Evolutionary conservation across 495 filamentous ascomycete genomes (phyloP).

Genomic region (Massariosphaeria phaeospora): DNA sequence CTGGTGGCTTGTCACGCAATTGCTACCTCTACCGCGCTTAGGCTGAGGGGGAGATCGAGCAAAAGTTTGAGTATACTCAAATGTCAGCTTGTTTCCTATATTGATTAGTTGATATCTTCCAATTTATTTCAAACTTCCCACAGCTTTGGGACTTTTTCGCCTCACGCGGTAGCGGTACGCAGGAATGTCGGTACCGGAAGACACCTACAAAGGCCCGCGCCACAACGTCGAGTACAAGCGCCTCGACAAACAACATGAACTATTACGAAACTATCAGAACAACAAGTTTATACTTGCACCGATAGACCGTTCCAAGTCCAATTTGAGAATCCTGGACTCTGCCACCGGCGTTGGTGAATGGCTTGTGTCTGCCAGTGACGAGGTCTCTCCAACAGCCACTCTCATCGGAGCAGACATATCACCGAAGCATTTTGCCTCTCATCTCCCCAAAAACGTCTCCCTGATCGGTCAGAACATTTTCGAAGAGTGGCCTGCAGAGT

Average conservation of each 20-base stretch:
- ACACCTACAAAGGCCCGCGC: too few relatives aligned
- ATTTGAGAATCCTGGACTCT: slow-evolving; percentile 60
- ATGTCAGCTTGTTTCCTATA: too few relatives aligned
- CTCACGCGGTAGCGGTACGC: too few relatives aligned
- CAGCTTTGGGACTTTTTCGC: too few relatives aligned
- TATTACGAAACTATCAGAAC: background rate
- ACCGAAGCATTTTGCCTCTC: slow-evolving; percentile 11
- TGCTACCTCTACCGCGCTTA: too few relatives aligned
- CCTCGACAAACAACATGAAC: background rate
- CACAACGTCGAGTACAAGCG: background rate
- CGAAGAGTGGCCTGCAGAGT: slow-evolving; percentile 9
- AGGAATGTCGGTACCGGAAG: too few relatives aligned
- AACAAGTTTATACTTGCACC: slow-evolving; percentile 1
- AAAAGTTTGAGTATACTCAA: too few relatives aligned
- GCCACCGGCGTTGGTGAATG: slow-evolving; percentile 15
- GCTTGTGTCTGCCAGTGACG: background rate
- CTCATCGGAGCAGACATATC: slow-evolving; percentile 18
- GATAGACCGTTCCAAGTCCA: slow-evolving; percentile 34
- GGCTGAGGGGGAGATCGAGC: too few relatives aligned
- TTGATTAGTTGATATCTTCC: too few relatives aligned
- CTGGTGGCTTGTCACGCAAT: too few relatives aligned
- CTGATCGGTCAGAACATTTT: slow-evolving; percentile 10
- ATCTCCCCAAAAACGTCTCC: slow-evolving; percentile 1
- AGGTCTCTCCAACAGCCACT: background rate
- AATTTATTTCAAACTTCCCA: too few relatives aligned